A percentile compares a stretch with the other conserved stretches of the same genome.
phyloP scores from a whole-genome alignment of 441 rosid species.

The Eutrema salsugineum region DNA sequence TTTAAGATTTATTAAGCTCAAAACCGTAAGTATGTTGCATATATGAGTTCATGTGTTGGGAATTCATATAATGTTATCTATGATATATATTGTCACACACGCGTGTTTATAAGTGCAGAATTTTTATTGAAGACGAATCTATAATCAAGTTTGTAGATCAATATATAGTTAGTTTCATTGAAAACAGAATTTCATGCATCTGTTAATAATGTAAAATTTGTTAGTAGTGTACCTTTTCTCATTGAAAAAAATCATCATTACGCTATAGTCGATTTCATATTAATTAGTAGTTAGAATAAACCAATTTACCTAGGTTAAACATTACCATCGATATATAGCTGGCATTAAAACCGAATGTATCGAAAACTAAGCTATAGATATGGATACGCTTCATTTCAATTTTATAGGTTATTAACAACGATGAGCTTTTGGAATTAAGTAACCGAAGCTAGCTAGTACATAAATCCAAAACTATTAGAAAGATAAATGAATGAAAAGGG shows the following conservation, averaged over 20 bases:
- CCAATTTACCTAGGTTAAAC: background rate
- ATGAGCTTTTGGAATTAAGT: background rate
- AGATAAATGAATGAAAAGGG: background rate
- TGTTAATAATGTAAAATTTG: too few species aligned
- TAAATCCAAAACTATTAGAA: background rate
- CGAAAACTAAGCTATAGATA: background rate
- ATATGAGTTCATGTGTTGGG: background rate
- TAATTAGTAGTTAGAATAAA: too few species aligned
- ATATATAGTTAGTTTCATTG: too few species aligned
- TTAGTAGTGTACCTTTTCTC: too few species aligned
- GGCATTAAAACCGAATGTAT: background rate
- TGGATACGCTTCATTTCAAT: too few species aligned
- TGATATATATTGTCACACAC: background rate
- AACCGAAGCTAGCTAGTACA: constrained; percentile 1
- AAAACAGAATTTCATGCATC: too few species aligned
- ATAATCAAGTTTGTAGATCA: too few species aligned
- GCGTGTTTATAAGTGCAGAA: background rate
- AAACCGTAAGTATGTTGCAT: background rate
- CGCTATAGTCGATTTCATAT: background rate
- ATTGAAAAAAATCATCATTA: too few species aligned
- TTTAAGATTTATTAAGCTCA: background rate
- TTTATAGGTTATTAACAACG: too few species aligned
- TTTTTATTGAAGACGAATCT: background rate
- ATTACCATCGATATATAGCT: background rate
- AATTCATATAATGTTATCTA: background rate